A percentile compares a stretch with the other conserved stretches of the same genome.
phyloP scores from a whole-genome alignment of 768 basidiomycete genomes.

The Ramaria sp. region DNA sequence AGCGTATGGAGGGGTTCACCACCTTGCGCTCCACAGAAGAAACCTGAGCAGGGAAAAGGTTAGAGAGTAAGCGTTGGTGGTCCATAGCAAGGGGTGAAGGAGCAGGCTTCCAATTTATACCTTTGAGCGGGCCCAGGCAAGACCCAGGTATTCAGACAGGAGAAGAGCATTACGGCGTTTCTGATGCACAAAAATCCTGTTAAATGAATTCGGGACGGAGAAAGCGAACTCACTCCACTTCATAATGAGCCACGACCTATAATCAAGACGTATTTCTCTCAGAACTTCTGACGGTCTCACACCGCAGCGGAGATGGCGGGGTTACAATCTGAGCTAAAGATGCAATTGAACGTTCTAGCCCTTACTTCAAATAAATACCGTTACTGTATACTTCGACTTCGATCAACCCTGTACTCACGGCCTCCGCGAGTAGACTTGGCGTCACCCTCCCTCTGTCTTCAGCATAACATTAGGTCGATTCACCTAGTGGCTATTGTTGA shows the following conservation, averaged over 20 bases:
- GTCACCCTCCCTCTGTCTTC: too few species aligned
- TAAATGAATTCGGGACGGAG: background rate
- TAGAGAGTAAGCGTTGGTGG: background rate
- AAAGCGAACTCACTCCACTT: background rate
- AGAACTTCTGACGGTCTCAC: background rate
- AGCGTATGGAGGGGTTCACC: background rate
- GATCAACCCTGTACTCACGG: too few species aligned
- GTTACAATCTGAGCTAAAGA: background rate
- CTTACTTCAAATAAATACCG: too few species aligned
- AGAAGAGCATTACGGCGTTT: background rate
- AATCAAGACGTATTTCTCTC: background rate
- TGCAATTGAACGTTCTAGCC: background rate
- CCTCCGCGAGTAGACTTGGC: too few species aligned
- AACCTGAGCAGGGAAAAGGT: background rate
- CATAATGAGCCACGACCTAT: background rate
- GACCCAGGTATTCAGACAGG: background rate
- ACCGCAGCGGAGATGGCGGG: background rate
- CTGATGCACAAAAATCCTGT: background rate
- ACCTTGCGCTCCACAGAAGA: background rate
- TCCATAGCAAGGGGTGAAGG: background rate
- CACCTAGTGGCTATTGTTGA: too few species aligned
- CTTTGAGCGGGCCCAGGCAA: background rate
- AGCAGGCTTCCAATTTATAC: background rate
- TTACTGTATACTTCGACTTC: too few species aligned
- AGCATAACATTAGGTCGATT: too few species aligned